A percentile compares a stretch with the other conserved stretches of the same genome.
phyloP scores from a whole-genome alignment of 140 eudicot genomes.

The Stevia rebaudiana region DNA sequence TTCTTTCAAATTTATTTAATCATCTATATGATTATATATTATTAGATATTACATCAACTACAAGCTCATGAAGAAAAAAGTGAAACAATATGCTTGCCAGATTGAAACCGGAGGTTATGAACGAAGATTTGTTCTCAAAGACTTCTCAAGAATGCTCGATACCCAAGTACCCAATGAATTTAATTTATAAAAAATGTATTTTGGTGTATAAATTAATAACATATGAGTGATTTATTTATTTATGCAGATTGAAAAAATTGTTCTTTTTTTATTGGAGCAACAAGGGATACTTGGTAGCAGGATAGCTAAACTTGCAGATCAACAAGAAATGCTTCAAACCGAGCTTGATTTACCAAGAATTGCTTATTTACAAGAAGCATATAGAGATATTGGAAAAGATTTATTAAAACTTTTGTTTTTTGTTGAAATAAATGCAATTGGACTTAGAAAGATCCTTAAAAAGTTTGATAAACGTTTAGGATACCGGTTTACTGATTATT shows the following conservation, averaged over 20 bases:
- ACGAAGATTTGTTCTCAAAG: slow-evolving; percentile 75
- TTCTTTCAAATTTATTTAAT: background rate
- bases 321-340: slow-evolving; percentile 47
- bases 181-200: too few relatives aligned
- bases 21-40: slow-evolving; percentile 16
- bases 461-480: slow-evolving; percentile 91
- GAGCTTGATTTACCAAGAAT: slow-evolving; percentile 59
- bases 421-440: slow-evolving; percentile 85
- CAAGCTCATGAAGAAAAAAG: slow-evolving; percentile 89
- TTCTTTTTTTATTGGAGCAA: slow-evolving; percentile 82
- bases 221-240: slow-evolving; percentile 6
- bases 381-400: slow-evolving; percentile 75
- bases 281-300: slow-evolving; percentile 80
- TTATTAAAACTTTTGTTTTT: slow-evolving; percentile 71
- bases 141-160: slow-evolving; percentile 91
- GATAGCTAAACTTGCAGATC: slow-evolving; percentile 60
- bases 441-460: slow-evolving; percentile 87
- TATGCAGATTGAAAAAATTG: slow-evolving; percentile 79
- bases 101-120: slow-evolving; percentile 57
- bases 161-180: slow-evolving; percentile 44
- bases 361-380: slow-evolving; percentile 56
- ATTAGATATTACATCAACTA: slow-evolving; percentile 88
- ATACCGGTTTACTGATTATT: slow-evolving; percentile 76
- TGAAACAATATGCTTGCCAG: slow-evolving; percentile 72
- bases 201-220: background rate